Evolutionary conservation across 1,139 yeast species (phyloP).

Genomic region (Candida sanyaensis): DNA sequence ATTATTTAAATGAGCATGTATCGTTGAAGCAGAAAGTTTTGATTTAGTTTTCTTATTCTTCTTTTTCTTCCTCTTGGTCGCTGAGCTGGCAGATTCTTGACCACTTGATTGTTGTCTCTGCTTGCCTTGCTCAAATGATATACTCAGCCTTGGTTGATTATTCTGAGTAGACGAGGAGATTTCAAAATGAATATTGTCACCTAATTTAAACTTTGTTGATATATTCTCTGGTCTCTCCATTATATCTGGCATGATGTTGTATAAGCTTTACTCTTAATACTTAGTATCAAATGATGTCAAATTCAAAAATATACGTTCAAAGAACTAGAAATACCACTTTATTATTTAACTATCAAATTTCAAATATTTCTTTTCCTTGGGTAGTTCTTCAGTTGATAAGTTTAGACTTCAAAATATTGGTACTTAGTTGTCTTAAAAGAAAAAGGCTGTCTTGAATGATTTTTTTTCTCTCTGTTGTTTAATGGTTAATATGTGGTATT

Average conservation of each 20-base stretch:
- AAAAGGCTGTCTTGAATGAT: background rate
- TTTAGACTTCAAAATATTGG: background rate
- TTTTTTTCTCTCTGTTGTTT: conserved; percentile 3
- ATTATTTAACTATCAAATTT: too few species aligned
- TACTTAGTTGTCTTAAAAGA: background rate
- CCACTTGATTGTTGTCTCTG: background rate
- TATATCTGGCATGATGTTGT: conserved; percentile 5
- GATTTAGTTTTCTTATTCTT: conserved; percentile 30
- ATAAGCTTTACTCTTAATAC: background rate
- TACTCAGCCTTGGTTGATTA: conserved; percentile 4
- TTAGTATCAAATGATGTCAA: background rate
- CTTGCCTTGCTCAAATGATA: background rate
- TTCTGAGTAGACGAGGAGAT: conserved; percentile 22
- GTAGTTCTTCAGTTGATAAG: too few species aligned
- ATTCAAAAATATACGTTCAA: too few species aligned
- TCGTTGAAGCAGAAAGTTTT: conserved; percentile 17
- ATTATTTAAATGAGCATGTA: conserved; percentile 51
- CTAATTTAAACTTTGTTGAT: conserved; percentile 24
- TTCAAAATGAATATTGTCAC: conserved; percentile 64
- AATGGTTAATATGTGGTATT: conserved; percentile 1
- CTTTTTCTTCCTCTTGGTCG: conserved; percentile 35
- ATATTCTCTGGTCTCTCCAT: conserved; percentile 7
- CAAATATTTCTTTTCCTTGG: too few species aligned
- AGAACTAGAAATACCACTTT: too few species aligned
- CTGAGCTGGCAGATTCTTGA: conserved; percentile 1